Percentiles rank a stretch among this genome's conserved stretches.
These are phyloP conservation scores for Colletotrichum caudatum DNA, from an alignment of 2,329 filamentous ascomycete genomes.

Conservation along the genomic window DNA sequence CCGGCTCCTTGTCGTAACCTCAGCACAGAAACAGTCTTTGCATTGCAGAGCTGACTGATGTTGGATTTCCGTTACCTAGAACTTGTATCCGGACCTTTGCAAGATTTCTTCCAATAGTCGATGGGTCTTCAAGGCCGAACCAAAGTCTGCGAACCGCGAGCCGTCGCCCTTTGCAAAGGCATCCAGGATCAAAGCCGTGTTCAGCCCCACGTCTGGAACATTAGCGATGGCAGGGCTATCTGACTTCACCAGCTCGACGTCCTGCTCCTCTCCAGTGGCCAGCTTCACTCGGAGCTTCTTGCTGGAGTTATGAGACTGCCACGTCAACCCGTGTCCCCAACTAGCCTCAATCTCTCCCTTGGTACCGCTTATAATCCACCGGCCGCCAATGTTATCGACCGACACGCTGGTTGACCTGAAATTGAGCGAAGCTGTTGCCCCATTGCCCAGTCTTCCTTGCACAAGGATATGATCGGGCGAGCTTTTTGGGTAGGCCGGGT, in stretches of 20 bases:
- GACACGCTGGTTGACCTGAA: conserved; percentile 43
- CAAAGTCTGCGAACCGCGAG: conserved; percentile 42
- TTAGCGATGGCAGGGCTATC: conserved; percentile 33
- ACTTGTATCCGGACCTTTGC: conserved; percentile 25
- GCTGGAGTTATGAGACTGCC: conserved; percentile 41
- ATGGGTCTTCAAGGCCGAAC: conserved; percentile 45
- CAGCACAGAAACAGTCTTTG: too few relatives aligned
- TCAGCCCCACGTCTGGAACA: conserved; percentile 39
- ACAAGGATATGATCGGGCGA: conserved; percentile 52
- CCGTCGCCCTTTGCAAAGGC: conserved; percentile 44
- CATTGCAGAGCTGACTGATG: too few relatives aligned
- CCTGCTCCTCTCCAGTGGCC: conserved; percentile 24
- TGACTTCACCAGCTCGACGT: conserved; percentile 27
- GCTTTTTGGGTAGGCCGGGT: conserved; percentile 46
- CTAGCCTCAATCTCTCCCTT: conserved; percentile 51
- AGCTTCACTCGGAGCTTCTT: conserved; percentile 43
- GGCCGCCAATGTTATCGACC: conserved; percentile 45
- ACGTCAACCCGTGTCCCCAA: conserved; percentile 14
- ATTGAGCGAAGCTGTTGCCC: conserved; percentile 48
- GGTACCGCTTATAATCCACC: conserved; percentile 54
- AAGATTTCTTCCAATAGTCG: conserved; percentile 44
- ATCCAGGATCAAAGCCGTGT: conserved; percentile 43
- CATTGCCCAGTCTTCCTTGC: conserved; percentile 49
- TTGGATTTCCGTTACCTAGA: background rate
- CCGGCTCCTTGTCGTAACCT: too few relatives aligned